phyloP scores from a whole-genome alignment of 2,329 filamentous ascomycete genomes.

The Malbranchea cinnamomea region DNA sequence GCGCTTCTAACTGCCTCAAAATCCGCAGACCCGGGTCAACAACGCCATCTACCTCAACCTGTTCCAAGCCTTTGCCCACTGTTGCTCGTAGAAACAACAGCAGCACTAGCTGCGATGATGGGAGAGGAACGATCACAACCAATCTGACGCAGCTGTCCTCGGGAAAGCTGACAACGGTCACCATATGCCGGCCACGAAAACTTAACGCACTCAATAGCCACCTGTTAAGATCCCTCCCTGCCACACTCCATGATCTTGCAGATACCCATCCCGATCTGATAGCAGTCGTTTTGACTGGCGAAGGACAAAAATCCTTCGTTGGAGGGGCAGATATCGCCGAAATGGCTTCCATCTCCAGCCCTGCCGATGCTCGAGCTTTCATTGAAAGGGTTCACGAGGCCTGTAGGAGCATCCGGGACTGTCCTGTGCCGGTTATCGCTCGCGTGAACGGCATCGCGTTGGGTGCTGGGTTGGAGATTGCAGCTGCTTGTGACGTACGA shows the following conservation, averaged over 20 bases:
- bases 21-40: too few species aligned
- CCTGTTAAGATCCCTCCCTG: conserved; percentile 12
- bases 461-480: conserved; percentile 24
- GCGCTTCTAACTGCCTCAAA: too few species aligned
- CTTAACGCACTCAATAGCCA: conserved; percentile 15
- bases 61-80: too few species aligned
- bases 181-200: conserved; percentile 15
- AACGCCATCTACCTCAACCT: too few species aligned
- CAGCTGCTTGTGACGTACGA: conserved; percentile 23
- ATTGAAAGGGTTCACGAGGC: conserved; percentile 20
- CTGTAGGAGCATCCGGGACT: conserved; percentile 20
- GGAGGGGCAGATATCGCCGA: conserved; percentile 81
- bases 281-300: conserved; percentile 38
- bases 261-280: conserved; percentile 10
- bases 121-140: conserved; percentile 2
- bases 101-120: too few species aligned
- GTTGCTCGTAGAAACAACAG: too few species aligned
- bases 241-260: conserved; percentile 9
- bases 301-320: conserved; percentile 78
- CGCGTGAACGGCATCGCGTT: conserved; percentile 24
- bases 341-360: conserved; percentile 14
- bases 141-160: background rate
- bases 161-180: conserved; percentile 14
- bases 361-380: conserved; percentile 19
- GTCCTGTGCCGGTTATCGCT: conserved; percentile 25